A percentile compares a stretch with the other conserved stretches of the same genome.
Conservation (phyloP, 1,139 yeast species). For the Lodderomyces orthopsilosis region DNA sequence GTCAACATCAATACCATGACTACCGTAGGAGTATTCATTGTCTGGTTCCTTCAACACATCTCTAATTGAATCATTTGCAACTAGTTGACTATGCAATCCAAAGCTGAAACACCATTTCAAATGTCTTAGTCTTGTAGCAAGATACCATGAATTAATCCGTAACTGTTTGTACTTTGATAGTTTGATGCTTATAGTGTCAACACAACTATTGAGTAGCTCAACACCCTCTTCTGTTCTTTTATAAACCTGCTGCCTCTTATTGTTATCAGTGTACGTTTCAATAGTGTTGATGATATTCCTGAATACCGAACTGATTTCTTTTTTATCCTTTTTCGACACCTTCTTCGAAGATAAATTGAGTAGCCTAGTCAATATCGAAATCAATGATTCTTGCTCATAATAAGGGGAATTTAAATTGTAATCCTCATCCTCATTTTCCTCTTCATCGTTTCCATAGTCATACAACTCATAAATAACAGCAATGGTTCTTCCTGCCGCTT, state of each 20-base stretch:
- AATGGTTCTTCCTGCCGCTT: slow-evolving; percentile 59
- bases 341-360: slow-evolving; percentile 54
- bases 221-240: slow-evolving; percentile 38
- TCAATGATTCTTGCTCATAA: slow-evolving; percentile 54
- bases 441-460: slow-evolving; percentile 39
- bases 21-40: slow-evolving; percentile 33
- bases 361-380: slow-evolving; percentile 42
- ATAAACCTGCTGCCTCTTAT: slow-evolving; percentile 35
- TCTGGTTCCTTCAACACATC: slow-evolving; percentile 44
- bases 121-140: slow-evolving; percentile 58
- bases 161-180: slow-evolving; percentile 55
- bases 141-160: slow-evolving; percentile 65
- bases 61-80: slow-evolving; percentile 45
- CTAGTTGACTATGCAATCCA: slow-evolving; percentile 63
- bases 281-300: slow-evolving; percentile 58
- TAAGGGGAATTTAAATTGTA: slow-evolving; percentile 53
- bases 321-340: slow-evolving; percentile 60
- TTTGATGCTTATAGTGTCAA: slow-evolving; percentile 49
- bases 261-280: slow-evolving; percentile 39
- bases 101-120: slow-evolving; percentile 72
- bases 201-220: slow-evolving; percentile 35
- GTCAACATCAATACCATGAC: slow-evolving; percentile 13
- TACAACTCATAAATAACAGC: slow-evolving; percentile 63
- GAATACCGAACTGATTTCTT: slow-evolving; percentile 59
- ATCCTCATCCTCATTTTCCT: slow-evolving; percentile 40